Evolutionary conservation across 805 yeast genomes (phyloP).

Genomic region (Candida orba): DNA sequence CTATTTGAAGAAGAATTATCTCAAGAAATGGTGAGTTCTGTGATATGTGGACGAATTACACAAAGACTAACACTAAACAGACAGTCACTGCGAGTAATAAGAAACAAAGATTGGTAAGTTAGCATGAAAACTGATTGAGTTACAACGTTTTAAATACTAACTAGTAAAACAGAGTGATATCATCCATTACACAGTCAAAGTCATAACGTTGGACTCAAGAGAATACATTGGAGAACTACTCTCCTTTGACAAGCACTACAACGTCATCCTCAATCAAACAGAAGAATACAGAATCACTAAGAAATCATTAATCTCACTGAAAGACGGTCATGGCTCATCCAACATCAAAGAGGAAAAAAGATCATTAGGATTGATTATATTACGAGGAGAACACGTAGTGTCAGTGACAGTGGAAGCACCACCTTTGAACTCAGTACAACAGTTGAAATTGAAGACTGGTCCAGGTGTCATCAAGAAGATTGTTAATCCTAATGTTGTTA

Average conservation of each 20-base stretch:
- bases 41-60: neutral
- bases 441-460: constrained; percentile 22
- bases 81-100: constrained; percentile 25
- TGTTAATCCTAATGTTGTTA: constrained; percentile 2
- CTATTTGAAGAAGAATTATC: too few species aligned
- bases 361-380: constrained; percentile 68
- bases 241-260: constrained; percentile 88
- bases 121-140: neutral
- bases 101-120: constrained; percentile 38
- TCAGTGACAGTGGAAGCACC: constrained; percentile 33
- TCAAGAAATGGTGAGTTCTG: constrained; percentile 9
- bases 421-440: constrained; percentile 21
- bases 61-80: constrained; percentile 10
- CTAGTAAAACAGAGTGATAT: constrained; percentile 40
- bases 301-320: constrained; percentile 36
- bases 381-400: constrained; percentile 84
- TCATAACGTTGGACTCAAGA: constrained; percentile 70
- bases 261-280: constrained; percentile 74
- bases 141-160: neutral
- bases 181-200: constrained; percentile 64
- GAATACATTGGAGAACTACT: constrained; percentile 72
- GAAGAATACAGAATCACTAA: constrained; percentile 77
- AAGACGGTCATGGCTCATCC: constrained; percentile 27
- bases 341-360: constrained; percentile 58
- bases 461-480: constrained; percentile 27